A percentile compares a stretch with the other conserved stretches of the same genome.
Evolutionary conservation across 192 early-diverging fungal species (phyloP).

Genomic region (Gonapodya prolifera): DNA sequence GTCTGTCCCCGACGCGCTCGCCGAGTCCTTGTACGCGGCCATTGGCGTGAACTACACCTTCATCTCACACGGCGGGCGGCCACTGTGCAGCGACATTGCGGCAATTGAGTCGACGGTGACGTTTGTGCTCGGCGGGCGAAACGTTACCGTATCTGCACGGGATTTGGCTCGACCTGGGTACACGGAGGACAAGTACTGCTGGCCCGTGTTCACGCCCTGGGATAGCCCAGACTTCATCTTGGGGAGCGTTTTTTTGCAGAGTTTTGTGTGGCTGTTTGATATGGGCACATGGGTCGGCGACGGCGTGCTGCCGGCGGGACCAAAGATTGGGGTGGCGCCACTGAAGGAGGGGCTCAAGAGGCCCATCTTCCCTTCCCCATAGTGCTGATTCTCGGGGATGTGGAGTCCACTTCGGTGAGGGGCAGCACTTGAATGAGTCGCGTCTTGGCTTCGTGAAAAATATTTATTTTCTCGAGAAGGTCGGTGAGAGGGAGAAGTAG

Average conservation of each 20-base stretch:
- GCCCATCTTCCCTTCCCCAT: background rate
- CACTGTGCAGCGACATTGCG: background rate
- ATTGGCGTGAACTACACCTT: background rate
- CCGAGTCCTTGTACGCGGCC: background rate
- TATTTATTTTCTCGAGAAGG: too few species aligned
- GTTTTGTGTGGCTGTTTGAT: background rate
- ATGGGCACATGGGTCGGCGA: background rate
- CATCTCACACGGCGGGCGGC: background rate
- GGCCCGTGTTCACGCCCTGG: background rate
- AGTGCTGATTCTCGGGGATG: too few species aligned
- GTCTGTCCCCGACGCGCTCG: background rate
- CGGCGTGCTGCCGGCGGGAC: background rate
- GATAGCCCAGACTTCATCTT: background rate
- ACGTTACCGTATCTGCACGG: background rate
- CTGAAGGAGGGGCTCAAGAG: background rate
- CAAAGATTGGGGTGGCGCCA: background rate
- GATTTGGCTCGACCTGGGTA: background rate
- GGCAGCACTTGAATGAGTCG: too few species aligned
- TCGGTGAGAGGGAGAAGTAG: too few species aligned
- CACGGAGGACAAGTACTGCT: background rate
- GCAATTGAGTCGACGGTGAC: background rate
- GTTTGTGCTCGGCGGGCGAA: background rate
- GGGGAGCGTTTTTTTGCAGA: background rate
- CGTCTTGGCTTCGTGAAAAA: too few species aligned
- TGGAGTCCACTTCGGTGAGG: too few species aligned